These are phyloP conservation scores for Apiospora aurea DNA, from an alignment of 2,329 filamentous ascomycete genomes.

Conservation along the genomic window DNA sequence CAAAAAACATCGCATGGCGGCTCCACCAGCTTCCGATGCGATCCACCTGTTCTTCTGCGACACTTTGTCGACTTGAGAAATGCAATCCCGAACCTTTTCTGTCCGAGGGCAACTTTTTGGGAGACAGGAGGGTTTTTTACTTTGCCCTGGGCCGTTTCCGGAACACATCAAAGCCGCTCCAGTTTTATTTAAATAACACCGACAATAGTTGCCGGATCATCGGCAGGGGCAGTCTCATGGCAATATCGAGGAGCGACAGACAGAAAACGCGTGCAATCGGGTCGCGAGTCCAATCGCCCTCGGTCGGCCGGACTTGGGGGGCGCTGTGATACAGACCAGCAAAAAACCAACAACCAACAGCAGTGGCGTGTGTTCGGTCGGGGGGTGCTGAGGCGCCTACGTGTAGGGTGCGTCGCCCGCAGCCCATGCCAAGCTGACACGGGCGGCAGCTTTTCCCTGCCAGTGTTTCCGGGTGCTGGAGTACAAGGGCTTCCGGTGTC, in stretches of 20 bases:
- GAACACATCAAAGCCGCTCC: neutral
- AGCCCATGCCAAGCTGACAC: slow-evolving; percentile 14
- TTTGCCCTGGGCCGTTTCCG: slow-evolving; percentile 19
- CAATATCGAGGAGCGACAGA: neutral
- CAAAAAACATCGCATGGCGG: slow-evolving; percentile 12
- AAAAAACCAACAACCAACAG: neutral
- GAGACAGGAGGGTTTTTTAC: neutral
- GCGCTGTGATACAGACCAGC: slow-evolving; percentile 2
- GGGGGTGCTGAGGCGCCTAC: neutral
- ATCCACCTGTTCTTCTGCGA: slow-evolving; percentile 20
- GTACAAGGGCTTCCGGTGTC: slow-evolving; percentile 22
- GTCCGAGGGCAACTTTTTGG: slow-evolving; percentile 1
- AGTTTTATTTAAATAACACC: slow-evolving; percentile 19
- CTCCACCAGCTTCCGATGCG: slow-evolving; percentile 15
- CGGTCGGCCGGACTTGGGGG: neutral
- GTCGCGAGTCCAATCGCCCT: neutral
- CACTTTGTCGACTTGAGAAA: slow-evolving; percentile 10
- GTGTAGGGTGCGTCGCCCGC: slow-evolving; percentile 3
- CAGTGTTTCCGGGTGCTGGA: slow-evolving; percentile 21
- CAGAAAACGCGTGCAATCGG: neutral
- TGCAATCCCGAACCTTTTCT: slow-evolving; percentile 21
- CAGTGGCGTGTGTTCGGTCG: slow-evolving; percentile 1
- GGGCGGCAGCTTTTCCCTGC: slow-evolving; percentile 13
- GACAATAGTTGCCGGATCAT: slow-evolving; percentile 19
- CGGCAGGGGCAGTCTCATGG: slow-evolving; percentile 10